Evolutionary conservation across 179 eudicot genomes (phyloP).

Genomic region (Camellia oleifera): DNA sequence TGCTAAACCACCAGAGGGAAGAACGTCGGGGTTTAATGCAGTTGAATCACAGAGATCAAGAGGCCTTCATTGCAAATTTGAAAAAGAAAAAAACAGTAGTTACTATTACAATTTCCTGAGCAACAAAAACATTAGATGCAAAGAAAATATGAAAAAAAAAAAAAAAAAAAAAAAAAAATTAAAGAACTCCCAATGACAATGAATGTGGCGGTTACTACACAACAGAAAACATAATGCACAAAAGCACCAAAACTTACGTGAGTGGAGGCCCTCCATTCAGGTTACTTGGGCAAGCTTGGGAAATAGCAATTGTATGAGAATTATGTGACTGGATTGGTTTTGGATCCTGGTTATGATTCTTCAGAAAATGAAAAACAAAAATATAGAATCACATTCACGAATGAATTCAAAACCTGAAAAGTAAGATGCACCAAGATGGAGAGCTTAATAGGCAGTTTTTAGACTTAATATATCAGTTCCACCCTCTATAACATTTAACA

Average conservation of each 20-base stretch:
- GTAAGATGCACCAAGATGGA: not conserved
- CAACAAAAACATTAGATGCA: not conserved
- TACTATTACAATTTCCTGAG: slow-evolving; percentile 1
- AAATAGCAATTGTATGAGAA: slow-evolving; percentile 73
- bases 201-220: not conserved
- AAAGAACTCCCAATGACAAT: not conserved
- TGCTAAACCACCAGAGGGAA: slow-evolving; percentile 53
- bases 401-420: not conserved
- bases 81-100: not conserved
- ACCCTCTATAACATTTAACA: not conserved
- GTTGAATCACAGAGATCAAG: slow-evolving; percentile 78
- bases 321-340: slow-evolving; percentile 50
- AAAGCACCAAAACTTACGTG: slow-evolving; percentile 57
- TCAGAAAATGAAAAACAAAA: slow-evolving; percentile 23
- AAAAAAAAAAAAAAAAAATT: too few species aligned
- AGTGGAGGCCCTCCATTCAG: slow-evolving; percentile 62
- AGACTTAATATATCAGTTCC: not conserved
- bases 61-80: slow-evolving; percentile 54
- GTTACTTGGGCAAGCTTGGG: slow-evolving; percentile 74
- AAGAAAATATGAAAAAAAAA: not conserved
- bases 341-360: slow-evolving; percentile 43
- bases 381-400: slow-evolving; percentile 1
- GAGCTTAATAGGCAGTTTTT: not conserved
- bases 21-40: slow-evolving; percentile 57
- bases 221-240: not conserved